Conservation (phyloP, 2,329 filamentous ascomycete genomes). For the Paecilomyces sp. region DNA sequence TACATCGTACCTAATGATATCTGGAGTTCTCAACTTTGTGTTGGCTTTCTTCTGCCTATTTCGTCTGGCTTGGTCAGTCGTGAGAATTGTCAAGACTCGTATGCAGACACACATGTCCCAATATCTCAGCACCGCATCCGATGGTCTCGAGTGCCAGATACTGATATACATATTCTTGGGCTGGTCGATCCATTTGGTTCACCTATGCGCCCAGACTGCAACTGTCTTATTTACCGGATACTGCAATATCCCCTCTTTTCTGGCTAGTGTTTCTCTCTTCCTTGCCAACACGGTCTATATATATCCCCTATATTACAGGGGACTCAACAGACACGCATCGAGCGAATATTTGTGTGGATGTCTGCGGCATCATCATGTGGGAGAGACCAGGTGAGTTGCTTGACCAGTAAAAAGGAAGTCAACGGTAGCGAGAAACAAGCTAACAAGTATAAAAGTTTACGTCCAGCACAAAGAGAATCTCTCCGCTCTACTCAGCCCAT, state of each 20-base stretch:
- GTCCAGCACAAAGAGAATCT: no score
- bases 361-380: no score
- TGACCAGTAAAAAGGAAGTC: no score
- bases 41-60: not conserved
- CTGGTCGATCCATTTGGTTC: not conserved
- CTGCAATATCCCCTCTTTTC: not conserved
- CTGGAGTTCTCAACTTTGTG: no score
- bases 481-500: no score
- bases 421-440: no score
- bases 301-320: not conserved
- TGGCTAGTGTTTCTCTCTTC: not conserved
- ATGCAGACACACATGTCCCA: not conserved
- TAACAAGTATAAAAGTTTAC: no score
- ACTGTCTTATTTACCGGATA: not conserved
- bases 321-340: not conserved
- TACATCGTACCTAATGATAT: no score
- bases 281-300: not conserved
- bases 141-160: not conserved
- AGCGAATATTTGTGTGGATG: no score
- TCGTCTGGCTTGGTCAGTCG: not conserved
- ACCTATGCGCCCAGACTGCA: not conserved
- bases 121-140: not conserved
- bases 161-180: not conserved
- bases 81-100: not conserved
- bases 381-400: no score